Evolutionary conservation across 2,329 filamentous ascomycete species (phyloP), one percentile per base, ranked within the genome.

Genomic region (Cytospora paraplurivora): DNA sequence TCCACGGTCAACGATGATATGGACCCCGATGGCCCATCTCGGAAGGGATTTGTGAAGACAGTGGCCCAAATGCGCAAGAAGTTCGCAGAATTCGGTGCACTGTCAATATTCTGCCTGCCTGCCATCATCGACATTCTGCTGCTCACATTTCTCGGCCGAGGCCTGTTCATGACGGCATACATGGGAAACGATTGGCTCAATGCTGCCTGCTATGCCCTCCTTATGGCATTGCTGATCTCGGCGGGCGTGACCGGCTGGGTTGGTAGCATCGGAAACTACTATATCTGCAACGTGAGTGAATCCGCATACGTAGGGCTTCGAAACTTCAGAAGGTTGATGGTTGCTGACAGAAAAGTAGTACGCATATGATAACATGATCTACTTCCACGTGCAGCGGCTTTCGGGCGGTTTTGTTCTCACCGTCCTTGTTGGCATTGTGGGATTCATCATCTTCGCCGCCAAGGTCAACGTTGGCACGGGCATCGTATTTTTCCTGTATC

Each of bases 161-260:
- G 86, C 10, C 73, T 88, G 27, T 88, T 88, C 69, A 78, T 88
- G 53, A 87, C 83, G 33, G 79, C 79, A 1, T 82, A 77, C 64
- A 87, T 88, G 85, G 71, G 75, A 7, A 72, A 76, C 1, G 76
- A 82, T 37, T 78, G 82, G 64, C 76, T 81, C 35, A 81, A 79
- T 67, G 85, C 84, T 1, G 86, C 85, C 1, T 75, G 73, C 17
- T 78, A 81, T 57, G 85, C 83, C 1, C 72, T 88, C 49, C 81
- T 88, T 76, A 81, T 84, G 13, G 82, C 85, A 2, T 75, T 88
- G 8, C 73, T 88, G 13, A 75, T 88, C 32, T 85, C 84, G 8
- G 85, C 85, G 49, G 85, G 82, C 7, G 82, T 87, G 54, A 85
- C 85, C 32, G 86, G 85, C 7, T 88, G 84, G 85, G 85, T 88